A percentile compares a stretch with the other conserved stretches of the same genome.
These are phyloP conservation scores for Heimioporus sp. DNA, from an alignment of 768 basidiomycete genomes.

Conservation along the genomic window DNA sequence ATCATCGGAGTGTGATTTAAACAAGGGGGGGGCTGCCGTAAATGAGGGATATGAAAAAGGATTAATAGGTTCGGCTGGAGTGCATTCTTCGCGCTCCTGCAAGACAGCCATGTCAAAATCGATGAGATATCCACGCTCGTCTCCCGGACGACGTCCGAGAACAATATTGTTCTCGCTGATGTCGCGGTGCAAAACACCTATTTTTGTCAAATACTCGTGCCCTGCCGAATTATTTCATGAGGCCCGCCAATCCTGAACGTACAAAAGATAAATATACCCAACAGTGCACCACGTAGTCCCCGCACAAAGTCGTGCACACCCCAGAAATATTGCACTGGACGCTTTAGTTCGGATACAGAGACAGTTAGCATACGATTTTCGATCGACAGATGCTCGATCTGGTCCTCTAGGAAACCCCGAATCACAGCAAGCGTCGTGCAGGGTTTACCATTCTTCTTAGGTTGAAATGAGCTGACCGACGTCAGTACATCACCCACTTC, in stretches of 20 bases:
- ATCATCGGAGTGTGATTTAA: too few relatives aligned
- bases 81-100: not conserved
- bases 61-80: too few relatives aligned
- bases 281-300: not conserved
- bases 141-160: constrained; percentile 14
- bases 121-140: constrained; percentile 26
- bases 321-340: not conserved
- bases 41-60: too few relatives aligned
- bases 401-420: not conserved
- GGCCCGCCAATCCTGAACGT: too few relatives aligned
- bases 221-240: not conserved
- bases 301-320: too few relatives aligned
- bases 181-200: constrained; percentile 32
- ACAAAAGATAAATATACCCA: not conserved
- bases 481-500: not conserved
- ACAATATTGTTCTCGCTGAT: constrained; percentile 23
- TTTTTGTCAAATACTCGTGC: constrained; percentile 10
- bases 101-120: constrained; percentile 26
- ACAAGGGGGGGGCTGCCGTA: too few relatives aligned
- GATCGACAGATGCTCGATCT: not conserved
- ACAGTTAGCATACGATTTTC: not conserved
- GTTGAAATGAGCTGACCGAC: not conserved
- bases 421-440: not conserved
- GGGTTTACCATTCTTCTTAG: not conserved
- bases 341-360: not conserved